Conservation (phyloP, 2,329 filamentous ascomycete genomes). For the Conoideocrella luteorostrata region DNA sequence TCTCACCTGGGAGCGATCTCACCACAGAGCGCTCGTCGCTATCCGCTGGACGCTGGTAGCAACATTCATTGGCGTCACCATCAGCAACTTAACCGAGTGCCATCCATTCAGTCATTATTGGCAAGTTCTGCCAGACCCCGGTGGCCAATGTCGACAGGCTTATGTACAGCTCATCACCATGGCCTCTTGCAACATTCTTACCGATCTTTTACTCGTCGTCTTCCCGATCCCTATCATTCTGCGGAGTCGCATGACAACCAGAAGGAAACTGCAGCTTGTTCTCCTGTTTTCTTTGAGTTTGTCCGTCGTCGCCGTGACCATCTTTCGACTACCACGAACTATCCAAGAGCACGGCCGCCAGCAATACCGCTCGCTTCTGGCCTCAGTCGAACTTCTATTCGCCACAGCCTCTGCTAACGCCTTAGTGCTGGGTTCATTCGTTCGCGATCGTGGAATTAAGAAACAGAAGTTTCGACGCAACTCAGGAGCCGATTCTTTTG, state of each 20-base stretch:
- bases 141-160: slow-evolving; percentile 76
- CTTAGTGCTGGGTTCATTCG: slow-evolving; percentile 84
- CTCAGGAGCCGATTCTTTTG: slow-evolving; percentile 58
- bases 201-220: slow-evolving; percentile 77
- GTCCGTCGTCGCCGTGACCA: slow-evolving; percentile 69
- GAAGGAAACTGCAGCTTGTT: slow-evolving; percentile 73
- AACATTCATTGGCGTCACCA: slow-evolving; percentile 76
- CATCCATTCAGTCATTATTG: slow-evolving; percentile 68
- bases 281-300: slow-evolving; percentile 80
- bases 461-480: slow-evolving; percentile 73
- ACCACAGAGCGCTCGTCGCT: slow-evolving; percentile 62
- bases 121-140: slow-evolving; percentile 81
- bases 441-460: slow-evolving; percentile 84
- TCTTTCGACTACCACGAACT: slow-evolving; percentile 75
- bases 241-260: slow-evolving; percentile 66
- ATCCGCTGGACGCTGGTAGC: slow-evolving; percentile 69
- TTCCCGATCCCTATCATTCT: slow-evolving; percentile 89
- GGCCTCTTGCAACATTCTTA: slow-evolving; percentile 82
- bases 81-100: slow-evolving; percentile 80
- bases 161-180: slow-evolving; percentile 84
- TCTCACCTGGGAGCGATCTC: slow-evolving; percentile 72
- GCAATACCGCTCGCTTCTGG: slow-evolving; percentile 80
- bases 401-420: slow-evolving; percentile 83
- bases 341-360: slow-evolving; percentile 66
- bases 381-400: slow-evolving; percentile 84